phyloP scores from a whole-genome alignment of 306 rosid species.

The Sechiopsis laciniata region DNA sequence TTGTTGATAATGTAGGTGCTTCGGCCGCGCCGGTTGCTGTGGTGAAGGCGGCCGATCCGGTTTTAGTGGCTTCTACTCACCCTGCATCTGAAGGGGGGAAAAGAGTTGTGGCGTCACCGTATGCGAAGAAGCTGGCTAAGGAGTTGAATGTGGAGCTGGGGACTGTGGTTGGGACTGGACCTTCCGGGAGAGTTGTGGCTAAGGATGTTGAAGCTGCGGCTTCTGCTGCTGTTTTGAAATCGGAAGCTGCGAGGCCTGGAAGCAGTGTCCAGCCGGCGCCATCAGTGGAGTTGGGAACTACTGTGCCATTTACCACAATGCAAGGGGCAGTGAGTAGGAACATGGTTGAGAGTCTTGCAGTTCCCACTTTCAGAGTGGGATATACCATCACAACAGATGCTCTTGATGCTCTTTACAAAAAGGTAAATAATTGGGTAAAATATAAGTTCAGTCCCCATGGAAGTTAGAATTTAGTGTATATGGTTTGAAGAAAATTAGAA shows the following conservation, averaged over 20 bases:
- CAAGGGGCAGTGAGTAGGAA: conserved; percentile 91
- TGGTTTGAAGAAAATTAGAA: no score
- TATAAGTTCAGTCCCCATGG: no score
- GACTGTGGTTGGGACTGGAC: conserved; percentile 65
- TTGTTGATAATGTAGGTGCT: conserved; percentile 29
- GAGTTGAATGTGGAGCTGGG: conserved; percentile 74
- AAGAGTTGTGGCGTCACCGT: conserved; percentile 85
- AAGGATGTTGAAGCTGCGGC: conserved; percentile 79
- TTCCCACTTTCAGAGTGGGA: conserved; percentile 91
- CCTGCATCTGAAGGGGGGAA: conserved; percentile 94
- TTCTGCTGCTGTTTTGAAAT: conserved; percentile 25
- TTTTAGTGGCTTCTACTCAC: conserved; percentile 42
- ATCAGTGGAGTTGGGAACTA: conserved; percentile 61
- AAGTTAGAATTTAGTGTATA: no score
- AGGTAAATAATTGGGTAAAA: no score
- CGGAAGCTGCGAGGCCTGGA: neutral
- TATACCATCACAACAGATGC: conserved; percentile 77
- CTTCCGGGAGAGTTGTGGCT: conserved; percentile 81
- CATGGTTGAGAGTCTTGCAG: conserved; percentile 76
- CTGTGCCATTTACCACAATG: conserved; percentile 96
- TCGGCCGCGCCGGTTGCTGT: conserved; percentile 10
- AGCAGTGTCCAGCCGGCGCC: neutral
- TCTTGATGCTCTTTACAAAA: conserved; percentile 85
- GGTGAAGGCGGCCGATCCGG: conserved; percentile 20
- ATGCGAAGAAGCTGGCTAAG: conserved; percentile 89